These are phyloP conservation scores for Hanseniaspora lachancei DNA, from an alignment of 805 yeast genomes.

Conservation along the genomic window DNA sequence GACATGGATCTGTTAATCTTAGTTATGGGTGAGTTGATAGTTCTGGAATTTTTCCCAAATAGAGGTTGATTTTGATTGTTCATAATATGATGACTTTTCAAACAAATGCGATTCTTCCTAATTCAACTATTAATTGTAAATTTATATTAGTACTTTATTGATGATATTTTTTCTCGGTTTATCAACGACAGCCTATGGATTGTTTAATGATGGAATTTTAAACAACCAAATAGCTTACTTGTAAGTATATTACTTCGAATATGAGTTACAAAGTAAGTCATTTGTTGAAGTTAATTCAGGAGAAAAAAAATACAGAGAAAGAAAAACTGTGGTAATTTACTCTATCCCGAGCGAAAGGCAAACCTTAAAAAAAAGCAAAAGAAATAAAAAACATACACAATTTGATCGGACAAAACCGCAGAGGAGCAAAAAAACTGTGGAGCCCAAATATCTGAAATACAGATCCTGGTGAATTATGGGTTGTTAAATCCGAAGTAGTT, in stretches of 20 bases:
- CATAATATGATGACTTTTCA: neutral
- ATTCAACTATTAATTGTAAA: neutral
- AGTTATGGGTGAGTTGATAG: conserved; percentile 6
- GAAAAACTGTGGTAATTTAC: neutral
- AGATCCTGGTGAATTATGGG: too few species aligned
- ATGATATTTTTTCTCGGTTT: too few species aligned
- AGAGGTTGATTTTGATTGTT: conserved; percentile 2
- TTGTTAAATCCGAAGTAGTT: too few species aligned
- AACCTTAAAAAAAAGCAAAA: neutral
- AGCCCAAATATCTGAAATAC: neutral
- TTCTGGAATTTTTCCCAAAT: conserved; percentile 9
- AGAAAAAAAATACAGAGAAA: neutral
- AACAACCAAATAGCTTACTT: too few species aligned
- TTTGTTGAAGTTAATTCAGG: neutral
- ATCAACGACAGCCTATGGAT: too few species aligned
- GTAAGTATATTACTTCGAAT: too few species aligned
- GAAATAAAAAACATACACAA: neutral
- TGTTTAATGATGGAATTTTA: too few species aligned
- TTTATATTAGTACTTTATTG: neutral
- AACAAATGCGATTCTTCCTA: neutral
- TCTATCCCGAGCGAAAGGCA: neutral
- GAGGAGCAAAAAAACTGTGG: neutral
- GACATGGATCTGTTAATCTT: neutral
- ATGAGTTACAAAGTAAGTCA: too few species aligned
- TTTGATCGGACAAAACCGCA: neutral